Evolutionary conservation across 2,329 filamentous ascomycete genomes (phyloP), one percentile per base, ranked within the genome.

Genomic region (Xylariaceae sp.): DNA sequence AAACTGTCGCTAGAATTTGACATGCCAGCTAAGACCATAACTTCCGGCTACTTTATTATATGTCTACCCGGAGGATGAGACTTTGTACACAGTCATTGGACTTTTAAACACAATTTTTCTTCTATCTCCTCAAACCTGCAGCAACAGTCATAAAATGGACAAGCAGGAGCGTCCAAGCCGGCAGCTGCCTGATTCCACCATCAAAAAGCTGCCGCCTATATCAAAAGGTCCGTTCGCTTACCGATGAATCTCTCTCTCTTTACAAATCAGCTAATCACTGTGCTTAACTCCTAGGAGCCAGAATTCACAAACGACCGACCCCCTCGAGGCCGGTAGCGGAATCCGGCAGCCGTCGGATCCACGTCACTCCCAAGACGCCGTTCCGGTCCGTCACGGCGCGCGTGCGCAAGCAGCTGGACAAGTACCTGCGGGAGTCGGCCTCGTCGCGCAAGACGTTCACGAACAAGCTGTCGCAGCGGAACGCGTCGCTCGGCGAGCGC

Each of bases 371-470:
- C 28, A 68, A 68, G 26, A 79, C 82, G 0, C 78, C 81, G 5
- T 85, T 86, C 66, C 75, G 86, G 61, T 75, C 81, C 9, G 69
- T 76, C 4, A 71, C 85, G 9, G 78, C 78, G 52, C 79, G 83
- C 35, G 73, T 81, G 11, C 74, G 77, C 44, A 77, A 77, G 43
- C 71, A 79, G 2, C 75, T 88, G 3, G 66, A 74, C 31, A 67
- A 72, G 26, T 69, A 73, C 3, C 65, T 71, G 9, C 63, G 61
- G 15, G 58, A 62, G 12, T 55, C 60, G 9, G 59, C 57, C 4
- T 43, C 51, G 8, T 51, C 52, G 9, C 48, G 50, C 29, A 40
- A 38, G 8, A 36, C 54, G 1, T 54, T 56, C 34, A 57, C 59
- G 8, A 57, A 56, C 40, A 44, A 41, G 29, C 59, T 73, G 2